Base-by-base conservation (phyloP, 2,329 filamentous ascomycete species). In the Capronia coronata region DNA sequence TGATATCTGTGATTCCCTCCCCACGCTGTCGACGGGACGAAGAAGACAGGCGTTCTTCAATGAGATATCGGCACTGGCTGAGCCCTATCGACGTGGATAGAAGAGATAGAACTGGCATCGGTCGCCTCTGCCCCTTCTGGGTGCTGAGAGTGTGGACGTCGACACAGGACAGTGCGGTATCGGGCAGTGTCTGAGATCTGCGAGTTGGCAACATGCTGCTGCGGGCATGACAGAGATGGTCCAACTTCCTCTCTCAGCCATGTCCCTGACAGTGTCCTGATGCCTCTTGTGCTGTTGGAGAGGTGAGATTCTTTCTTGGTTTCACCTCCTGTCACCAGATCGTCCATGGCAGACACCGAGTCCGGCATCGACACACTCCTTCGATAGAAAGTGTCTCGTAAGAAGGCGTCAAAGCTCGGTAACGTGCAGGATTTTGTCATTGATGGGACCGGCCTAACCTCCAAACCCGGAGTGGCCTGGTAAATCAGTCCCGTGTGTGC, bases 341-440 rank as follows among this genome's bases (percentile, higher is more conserved):
- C 18, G 38, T 25, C 46, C 13, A 14, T 25, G 25, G 13, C 13
- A 10, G 27, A 7, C n/a, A 35, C 13, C 2, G 48, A 30, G 8
- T 42, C 43, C 13, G 53, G 51, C 42, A 48, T 44, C 45, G 54
- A 56, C 4, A 32, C 41, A 22, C 51, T 54, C 29, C 54, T 32
- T 18, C 43, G 51, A 35, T 54, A 51, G 29, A 52, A 54, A 2
- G 51, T 56, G 13, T 48, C 45, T 27, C 48, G 51, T 3, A 56
- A 21, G 48, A 56, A 56, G 25, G 48, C 48, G 10, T 56, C 37
- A 42, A 56, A 56, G 37, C 42, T 51, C 10, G 54, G 54, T 13
- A 56, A 34, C 11, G 44, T 51, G 21, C 42, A 47, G n/a, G 25
- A 19, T 8, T 38, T 27, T 9, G 22, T 14, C 2, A 14, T 22